Percentiles rank a stretch among this genome's conserved stretches.
Evolutionary conservation across 495 filamentous ascomycete species (phyloP).

Genomic region (Talaromyces proteolyticus): DNA sequence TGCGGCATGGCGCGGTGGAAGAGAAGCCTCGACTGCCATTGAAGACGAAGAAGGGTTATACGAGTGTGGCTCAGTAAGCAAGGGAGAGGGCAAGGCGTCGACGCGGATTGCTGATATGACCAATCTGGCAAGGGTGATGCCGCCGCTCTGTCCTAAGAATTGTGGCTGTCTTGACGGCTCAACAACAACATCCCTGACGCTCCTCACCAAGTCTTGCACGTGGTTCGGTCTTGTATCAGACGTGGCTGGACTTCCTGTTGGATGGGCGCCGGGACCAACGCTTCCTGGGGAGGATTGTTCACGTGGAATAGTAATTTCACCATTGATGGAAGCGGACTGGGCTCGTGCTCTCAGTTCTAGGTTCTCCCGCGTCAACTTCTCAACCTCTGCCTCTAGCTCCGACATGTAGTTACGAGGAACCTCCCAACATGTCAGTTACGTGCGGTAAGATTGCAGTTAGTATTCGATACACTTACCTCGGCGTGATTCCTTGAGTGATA

Average conservation of each 20-base stretch:
- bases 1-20: constrained; percentile 24
- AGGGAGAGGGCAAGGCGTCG: neutral
- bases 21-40: constrained; percentile 5
- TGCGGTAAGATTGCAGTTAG: neutral
- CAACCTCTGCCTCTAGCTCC: neutral
- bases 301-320: neutral
- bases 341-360: neutral
- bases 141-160: neutral
- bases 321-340: neutral
- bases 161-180: neutral
- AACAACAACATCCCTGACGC: neutral
- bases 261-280: neutral
- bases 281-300: neutral
- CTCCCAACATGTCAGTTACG: neutral
- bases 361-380: neutral
- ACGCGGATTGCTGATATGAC: neutral
- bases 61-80: neutral
- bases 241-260: neutral
- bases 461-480: neutral
- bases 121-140: neutral
- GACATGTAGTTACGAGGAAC: neutral
- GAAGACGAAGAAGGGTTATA: neutral
- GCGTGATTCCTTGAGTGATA: neutral
- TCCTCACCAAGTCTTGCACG: neutral
- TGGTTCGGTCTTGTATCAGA: neutral